Conservation (phyloP, 768 basidiomycete genomes). For the Podaxis mareebaensis region DNA sequence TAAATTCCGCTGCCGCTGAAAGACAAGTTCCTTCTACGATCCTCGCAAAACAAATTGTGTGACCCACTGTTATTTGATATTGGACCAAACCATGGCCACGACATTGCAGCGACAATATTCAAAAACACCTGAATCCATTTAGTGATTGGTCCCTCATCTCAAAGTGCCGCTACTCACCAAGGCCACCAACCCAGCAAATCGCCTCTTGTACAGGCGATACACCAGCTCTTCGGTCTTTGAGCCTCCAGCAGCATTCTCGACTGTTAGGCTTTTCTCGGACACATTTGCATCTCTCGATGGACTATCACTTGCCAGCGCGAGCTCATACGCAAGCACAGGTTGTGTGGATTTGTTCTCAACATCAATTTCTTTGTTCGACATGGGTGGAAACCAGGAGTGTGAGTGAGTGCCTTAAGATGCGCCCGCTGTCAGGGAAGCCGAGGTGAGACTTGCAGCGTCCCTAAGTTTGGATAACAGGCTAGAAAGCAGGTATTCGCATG, state of each 20-base stretch:
- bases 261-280: neutral
- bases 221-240: conserved; percentile 5
- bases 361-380: conserved; percentile 1
- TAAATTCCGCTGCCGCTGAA: conserved; percentile 61
- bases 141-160: neutral
- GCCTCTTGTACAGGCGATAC: conserved; percentile 69
- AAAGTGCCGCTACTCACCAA: conserved; percentile 43
- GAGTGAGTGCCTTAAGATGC: neutral
- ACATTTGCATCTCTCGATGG: neutral
- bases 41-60: neutral
- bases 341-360: neutral
- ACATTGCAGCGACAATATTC: conserved; percentile 63
- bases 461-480: neutral
- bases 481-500: neutral
- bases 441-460: neutral
- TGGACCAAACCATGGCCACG: conserved; percentile 84
- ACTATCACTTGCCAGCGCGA: neutral
- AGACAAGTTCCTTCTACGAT: conserved; percentile 1
- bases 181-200: conserved; percentile 65
- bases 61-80: conserved; percentile 66
- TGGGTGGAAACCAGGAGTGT: neutral
- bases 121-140: conserved; percentile 49
- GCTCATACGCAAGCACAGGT: neutral
- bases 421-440: neutral
- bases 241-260: neutral